Base-by-base conservation (phyloP, 2,329 filamentous ascomycete species). In the Diaporthe ilicicola region DNA sequence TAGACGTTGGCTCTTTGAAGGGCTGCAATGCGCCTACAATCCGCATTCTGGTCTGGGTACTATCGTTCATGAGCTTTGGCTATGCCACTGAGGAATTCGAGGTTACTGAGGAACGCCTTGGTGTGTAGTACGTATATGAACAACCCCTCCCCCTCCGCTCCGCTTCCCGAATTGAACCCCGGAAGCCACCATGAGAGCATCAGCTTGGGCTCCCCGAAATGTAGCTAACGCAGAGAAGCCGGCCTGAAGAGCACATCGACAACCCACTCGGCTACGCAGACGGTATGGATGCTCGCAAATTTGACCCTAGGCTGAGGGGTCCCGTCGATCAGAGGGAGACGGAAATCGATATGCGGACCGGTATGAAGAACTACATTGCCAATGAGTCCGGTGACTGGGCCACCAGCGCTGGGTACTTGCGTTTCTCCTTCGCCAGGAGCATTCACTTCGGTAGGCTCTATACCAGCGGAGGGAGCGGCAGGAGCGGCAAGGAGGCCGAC, bases 321-420 rank as follows among this genome's bases (percentile, higher is more conserved):
- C 95, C 95, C 0, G 90, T 98, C 10, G 84, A 89, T 72, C 87
- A 88, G 5, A 81, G 88, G 50, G 93, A 96, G 78, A 89, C 93
- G 24, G 90, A 93, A 72, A 88, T 96, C 70, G 93, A 96, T 77
- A 83, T 84, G 42, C 84, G 88, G 7, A 96, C 93, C 1, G 95
- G 95, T n/a, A 97, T 99, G 95, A 99, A 98, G 82, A 98, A 98
- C 80, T 99, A 99, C 81, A 98, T 99, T 75, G 91, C 95, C 72
- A 98, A 98, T 77, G 95, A 98, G 80, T 85, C 83, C 17, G 94
- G 94, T 5, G 88, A 89, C 50, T 98, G 95, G 93, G 94, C 95
- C 1, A 99, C 96, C 24, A 97, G 94, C 74, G 85, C 93, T 9
- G 95, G 93, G 48, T 98, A 95, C 77, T 87, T 97, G 72, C 90